Evolutionary conservation across 345 rosid species (phyloP).

Genomic region (Bruguiera parviflora): DNA sequence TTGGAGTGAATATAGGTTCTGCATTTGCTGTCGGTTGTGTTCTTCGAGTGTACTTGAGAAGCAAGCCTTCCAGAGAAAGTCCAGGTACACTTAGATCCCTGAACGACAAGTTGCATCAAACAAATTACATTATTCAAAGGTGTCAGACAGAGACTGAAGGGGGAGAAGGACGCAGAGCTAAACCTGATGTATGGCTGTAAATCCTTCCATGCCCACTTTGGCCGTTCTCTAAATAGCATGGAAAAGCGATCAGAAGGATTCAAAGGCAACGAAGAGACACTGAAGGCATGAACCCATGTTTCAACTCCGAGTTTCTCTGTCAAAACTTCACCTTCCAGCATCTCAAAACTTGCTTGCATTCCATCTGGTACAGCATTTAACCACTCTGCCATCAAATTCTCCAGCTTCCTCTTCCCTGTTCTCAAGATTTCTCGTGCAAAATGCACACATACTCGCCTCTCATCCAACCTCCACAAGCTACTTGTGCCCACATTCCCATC

Average conservation of each 20-base stretch:
- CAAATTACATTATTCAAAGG: not conserved
- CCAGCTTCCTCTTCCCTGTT: slow-evolving; percentile 61
- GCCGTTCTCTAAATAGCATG: slow-evolving; percentile 58
- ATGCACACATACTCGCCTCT: slow-evolving; percentile 64
- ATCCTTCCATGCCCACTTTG: slow-evolving; percentile 92
- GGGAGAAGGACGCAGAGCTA: not conserved
- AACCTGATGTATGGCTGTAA: slow-evolving; percentile 84
- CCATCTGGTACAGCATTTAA: slow-evolving; percentile 55
- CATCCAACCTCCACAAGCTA: slow-evolving; percentile 60
- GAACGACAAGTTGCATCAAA: slow-evolving; percentile 11
- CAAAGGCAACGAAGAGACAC: slow-evolving; percentile 63
- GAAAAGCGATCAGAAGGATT: slow-evolving; percentile 72
- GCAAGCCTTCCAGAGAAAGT: slow-evolving; percentile 78
- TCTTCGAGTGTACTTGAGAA: slow-evolving; percentile 78
- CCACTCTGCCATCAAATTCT: slow-evolving; percentile 72
- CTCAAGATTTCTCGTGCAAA: slow-evolving; percentile 61
- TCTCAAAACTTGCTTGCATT: slow-evolving; percentile 56
- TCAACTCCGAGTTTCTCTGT: slow-evolving; percentile 79
- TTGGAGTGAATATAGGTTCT: slow-evolving; percentile 70
- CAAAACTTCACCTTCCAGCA: slow-evolving; percentile 90
- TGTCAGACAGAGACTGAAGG: not conserved
- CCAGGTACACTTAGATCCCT: slow-evolving; percentile 88
- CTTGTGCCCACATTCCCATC: slow-evolving; percentile 26
- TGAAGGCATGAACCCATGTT: slow-evolving; percentile 61
- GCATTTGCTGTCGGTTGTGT: slow-evolving; percentile 62